Evolutionary conservation across 1,284 basidiomycete genomes (phyloP).

Genomic region (Ganoderma meredithae): DNA sequence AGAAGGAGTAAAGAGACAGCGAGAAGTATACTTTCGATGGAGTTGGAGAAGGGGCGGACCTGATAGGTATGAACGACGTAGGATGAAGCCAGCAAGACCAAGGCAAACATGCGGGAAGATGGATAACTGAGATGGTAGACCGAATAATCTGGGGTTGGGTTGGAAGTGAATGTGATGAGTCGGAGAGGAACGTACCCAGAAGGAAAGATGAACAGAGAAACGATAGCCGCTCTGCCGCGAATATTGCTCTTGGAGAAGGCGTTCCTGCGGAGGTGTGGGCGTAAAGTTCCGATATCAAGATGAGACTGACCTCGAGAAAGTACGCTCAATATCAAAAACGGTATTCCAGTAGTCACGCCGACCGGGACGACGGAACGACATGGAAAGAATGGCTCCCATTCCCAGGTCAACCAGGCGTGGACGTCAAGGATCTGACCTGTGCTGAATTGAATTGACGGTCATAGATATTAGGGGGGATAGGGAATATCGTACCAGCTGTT

Average conservation of each 20-base stretch:
- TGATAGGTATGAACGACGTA: conserved; percentile 49
- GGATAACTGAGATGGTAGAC: conserved; percentile 37
- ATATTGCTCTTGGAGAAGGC: conserved; percentile 37
- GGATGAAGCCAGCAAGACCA: conserved; percentile 49
- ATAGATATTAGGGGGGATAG: background rate
- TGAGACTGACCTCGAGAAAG: conserved; percentile 37
- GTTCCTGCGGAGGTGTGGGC: conserved; percentile 1
- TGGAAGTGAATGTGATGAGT: background rate
- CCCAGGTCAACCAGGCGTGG: conserved; percentile 45
- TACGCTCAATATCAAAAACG: conserved; percentile 35
- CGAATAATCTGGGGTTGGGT: conserved; percentile 40
- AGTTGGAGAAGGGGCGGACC: conserved; percentile 50
- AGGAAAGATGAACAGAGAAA: conserved; percentile 44
- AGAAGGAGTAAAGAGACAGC: conserved; percentile 39
- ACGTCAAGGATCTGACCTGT: conserved; percentile 42
- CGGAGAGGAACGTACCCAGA: conserved; percentile 40
- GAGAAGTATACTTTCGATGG: conserved; percentile 46
- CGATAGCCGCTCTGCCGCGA: conserved; percentile 41
- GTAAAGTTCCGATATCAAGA: background rate
- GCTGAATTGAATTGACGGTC: background rate
- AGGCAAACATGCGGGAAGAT: conserved; percentile 33
- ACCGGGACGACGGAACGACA: conserved; percentile 46
- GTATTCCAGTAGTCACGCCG: conserved; percentile 46
- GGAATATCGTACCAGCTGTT: conserved; percentile 41
- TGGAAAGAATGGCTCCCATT: conserved; percentile 45